Base-by-base conservation (phyloP, 495 filamentous ascomycete species). In the Neurospora sp. region DNA sequence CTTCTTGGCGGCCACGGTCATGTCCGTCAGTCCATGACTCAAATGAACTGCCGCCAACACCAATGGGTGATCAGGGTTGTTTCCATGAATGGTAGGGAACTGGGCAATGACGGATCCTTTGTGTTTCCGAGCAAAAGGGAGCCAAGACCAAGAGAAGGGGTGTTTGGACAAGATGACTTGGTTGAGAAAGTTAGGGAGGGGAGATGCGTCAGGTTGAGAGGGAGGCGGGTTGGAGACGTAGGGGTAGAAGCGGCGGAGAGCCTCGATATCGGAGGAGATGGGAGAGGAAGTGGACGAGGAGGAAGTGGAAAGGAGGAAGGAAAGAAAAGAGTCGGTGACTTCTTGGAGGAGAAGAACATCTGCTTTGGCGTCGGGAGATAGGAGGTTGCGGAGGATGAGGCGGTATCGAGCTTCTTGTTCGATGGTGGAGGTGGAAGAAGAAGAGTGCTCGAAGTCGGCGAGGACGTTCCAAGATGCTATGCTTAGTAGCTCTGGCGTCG, bases 381-480 rank as follows among this genome's bases (percentile, higher is more conserved):
- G 74, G 53, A 88, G 77, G 73, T 83, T 83, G 18, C 80, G 71
- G 41, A 87, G 61, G 22, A 89, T 74, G 20, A 86, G 79, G 7
- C 86, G 82, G 77, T 88, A 85, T 48, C 88, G 83, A 27, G 81
- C 77, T 18, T 77, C 70, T 35, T 65, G 53, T 35, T 35, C 31
- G 31, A 35, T 35, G 31, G 31, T 35, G 31, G 31, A 35, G 22
- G 22, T 16, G 0, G 27, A 35, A n/a, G 83, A 80, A 4, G 84
- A 80, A 0, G 87, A 86, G 65, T 82, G 83, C 16, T 81, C 72
- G 40, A 86, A 85, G 40, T 89, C 87, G 14, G 85, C 83, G 40
- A 89, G 80, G 31, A 89, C 79, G 72, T 90, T 90, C 75, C 89
- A 90, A 69, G 81, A 87, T 16, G 86, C 81, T 39, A 89, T 72